Evolutionary conservation across 768 basidiomycete species (phyloP).

Genomic region (Megacollybia marginata): DNA sequence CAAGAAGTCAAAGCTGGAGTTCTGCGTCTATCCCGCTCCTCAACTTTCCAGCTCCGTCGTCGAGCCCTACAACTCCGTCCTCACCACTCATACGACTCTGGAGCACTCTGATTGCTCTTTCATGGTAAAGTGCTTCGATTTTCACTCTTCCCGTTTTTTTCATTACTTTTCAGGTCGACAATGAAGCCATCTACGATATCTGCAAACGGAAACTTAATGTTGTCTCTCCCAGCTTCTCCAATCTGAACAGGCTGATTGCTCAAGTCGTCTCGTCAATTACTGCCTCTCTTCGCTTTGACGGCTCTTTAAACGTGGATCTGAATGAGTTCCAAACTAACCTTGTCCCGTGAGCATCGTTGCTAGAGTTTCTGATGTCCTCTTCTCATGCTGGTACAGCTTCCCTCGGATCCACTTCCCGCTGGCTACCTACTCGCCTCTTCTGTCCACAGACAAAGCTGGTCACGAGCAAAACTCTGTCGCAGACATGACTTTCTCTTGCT

Average conservation of each 20-base stretch:
- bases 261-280: slow-evolving; percentile 99
- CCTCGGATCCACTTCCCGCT: slow-evolving; percentile 98
- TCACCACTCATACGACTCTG: slow-evolving; percentile 96
- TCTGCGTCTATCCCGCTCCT: slow-evolving; percentile 94
- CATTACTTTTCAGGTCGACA: slow-evolving; percentile 49
- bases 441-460: slow-evolving; percentile 91
- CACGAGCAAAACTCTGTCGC: slow-evolving; percentile 97
- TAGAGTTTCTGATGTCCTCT: slow-evolving; percentile 5
- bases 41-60: slow-evolving; percentile 92
- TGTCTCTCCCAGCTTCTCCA: slow-evolving; percentile 79
- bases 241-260: slow-evolving; percentile 94
- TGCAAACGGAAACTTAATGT: slow-evolving; percentile 95
- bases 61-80: slow-evolving; percentile 95
- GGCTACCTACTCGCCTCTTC: slow-evolving; percentile 90
- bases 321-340: slow-evolving; percentile 99
- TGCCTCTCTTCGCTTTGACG: slow-evolving; percentile 94
- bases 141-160: slow-evolving; percentile 4
- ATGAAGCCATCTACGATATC: slow-evolving; percentile 86
- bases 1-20: slow-evolving; percentile 98
- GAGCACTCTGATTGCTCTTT: slow-evolving; percentile 99
- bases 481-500: slow-evolving; percentile 98
- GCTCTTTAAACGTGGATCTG: slow-evolving; percentile 94
- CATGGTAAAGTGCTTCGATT: slow-evolving; percentile 54
- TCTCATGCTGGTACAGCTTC: slow-evolving; percentile 46
- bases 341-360: slow-evolving; percentile 66